These are phyloP conservation scores for Silybum marianum DNA, from an alignment of 129 eudicot species.

Conservation along the genomic window DNA sequence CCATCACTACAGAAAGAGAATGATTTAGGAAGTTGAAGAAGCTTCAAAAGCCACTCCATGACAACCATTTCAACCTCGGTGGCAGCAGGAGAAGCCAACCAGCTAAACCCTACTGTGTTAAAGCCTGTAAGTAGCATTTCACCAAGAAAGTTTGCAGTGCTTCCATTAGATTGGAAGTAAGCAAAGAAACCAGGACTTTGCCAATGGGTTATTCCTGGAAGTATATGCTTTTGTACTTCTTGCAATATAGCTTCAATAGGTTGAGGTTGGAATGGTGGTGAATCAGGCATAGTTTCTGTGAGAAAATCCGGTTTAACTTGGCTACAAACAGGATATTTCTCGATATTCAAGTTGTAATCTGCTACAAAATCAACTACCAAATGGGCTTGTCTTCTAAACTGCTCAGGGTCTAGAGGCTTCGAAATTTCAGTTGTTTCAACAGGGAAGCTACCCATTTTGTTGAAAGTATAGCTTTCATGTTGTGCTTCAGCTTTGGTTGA, in stretches of 20 bases:
- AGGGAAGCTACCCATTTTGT: too few species aligned
- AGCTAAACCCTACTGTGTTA: not conserved
- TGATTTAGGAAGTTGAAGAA: not conserved
- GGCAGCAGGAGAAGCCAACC: not conserved
- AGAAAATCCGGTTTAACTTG: conserved; percentile 44
- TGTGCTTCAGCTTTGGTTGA: too few species aligned
- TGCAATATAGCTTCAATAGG: conserved; percentile 15
- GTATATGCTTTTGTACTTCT: conserved; percentile 27
- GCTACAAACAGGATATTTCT: too few species aligned
- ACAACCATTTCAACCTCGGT: not conserved
- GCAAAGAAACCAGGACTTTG: conserved; percentile 48
- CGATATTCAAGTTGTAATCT: too few species aligned
- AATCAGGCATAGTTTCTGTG: conserved; percentile 11
- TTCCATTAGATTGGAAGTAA: not conserved
- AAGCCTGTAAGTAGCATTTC: not conserved
- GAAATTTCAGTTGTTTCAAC: too few species aligned
- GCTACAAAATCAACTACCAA: too few species aligned
- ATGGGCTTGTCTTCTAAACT: too few species aligned
- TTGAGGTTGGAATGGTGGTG: conserved; percentile 37
- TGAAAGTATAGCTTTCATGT: too few species aligned
- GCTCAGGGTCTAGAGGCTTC: too few species aligned
- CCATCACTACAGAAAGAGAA: not conserved
- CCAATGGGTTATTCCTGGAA: conserved; percentile 49
- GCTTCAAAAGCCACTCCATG: not conserved
- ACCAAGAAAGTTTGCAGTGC: too few species aligned